Evolutionary conservation across 2,329 filamentous ascomycete genomes (phyloP).

Genomic region (Tolypocladium cylindrosporum): DNA sequence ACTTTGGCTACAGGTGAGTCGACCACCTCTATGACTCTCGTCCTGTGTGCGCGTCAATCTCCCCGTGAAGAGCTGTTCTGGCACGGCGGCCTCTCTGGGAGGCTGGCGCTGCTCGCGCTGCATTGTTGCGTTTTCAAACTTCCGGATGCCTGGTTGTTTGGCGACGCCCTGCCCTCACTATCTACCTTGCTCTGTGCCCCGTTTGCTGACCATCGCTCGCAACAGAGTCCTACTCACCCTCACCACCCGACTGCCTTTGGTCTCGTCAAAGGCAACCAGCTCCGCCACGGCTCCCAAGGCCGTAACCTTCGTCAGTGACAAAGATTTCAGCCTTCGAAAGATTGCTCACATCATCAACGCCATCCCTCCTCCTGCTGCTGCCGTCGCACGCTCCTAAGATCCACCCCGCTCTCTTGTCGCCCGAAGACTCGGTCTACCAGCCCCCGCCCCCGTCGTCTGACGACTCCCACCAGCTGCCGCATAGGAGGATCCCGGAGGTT

Average conservation of each 20-base stretch:
- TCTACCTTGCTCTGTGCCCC: neutral
- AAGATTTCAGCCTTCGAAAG: conserved; percentile 60
- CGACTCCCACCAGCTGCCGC: conserved; percentile 85
- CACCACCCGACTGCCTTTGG: conserved; percentile 45
- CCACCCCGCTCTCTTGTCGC: conserved; percentile 40
- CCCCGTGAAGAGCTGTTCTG: neutral
- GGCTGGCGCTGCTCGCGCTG: neutral
- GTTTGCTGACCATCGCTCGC: neutral
- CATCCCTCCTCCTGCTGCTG: conserved; percentile 45
- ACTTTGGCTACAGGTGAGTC: neutral
- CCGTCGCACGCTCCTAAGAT: conserved; percentile 37
- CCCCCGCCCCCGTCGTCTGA: conserved; percentile 43
- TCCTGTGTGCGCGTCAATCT: neutral
- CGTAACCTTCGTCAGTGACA: conserved; percentile 53
- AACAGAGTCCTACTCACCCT: conserved; percentile 1
- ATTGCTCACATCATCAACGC: conserved; percentile 58
- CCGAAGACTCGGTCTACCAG: conserved; percentile 37
- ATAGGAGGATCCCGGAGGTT: conserved; percentile 97
- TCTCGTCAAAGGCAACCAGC: conserved; percentile 52
- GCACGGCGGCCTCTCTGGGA: neutral
- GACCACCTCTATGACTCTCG: neutral
- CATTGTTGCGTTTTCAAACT: neutral
- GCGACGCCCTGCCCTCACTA: neutral
- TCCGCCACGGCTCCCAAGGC: conserved; percentile 53
- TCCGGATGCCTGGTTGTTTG: neutral